Conservation (phyloP, 73 alveolate genomes). For the Breviolum minutum region DNA sequence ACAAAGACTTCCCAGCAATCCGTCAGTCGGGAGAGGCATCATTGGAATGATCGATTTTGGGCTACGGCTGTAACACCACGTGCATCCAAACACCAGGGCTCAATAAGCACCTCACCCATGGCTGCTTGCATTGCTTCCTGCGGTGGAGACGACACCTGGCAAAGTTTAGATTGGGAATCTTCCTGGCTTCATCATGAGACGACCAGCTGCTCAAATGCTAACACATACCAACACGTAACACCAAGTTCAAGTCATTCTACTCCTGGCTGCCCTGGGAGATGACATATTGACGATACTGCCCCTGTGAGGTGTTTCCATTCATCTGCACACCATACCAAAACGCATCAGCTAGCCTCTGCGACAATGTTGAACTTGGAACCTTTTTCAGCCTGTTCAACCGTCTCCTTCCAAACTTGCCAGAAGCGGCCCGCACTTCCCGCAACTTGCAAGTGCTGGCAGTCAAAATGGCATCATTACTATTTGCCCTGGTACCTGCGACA, state of each 20-base stretch:
- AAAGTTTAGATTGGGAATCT: no score
- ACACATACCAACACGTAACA: background rate
- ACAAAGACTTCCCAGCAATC: background rate
- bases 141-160: constrained; percentile 29
- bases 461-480: background rate
- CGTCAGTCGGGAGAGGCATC: background rate
- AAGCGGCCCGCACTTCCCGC: background rate
- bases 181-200: background rate
- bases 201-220: background rate
- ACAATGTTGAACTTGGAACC: constrained; percentile 37
- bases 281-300: background rate
- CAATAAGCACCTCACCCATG: background rate
- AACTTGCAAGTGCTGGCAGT: background rate
- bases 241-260: background rate
- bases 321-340: no score
- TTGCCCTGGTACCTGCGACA: background rate
- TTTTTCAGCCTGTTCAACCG: background rate
- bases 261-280: background rate
- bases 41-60: background rate
- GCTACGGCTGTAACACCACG: background rate
- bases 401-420: background rate
- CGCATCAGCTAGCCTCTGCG: background rate
- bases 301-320: background rate
- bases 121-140: constrained; percentile 20
- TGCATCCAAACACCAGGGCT: background rate